Evolutionary conservation across 768 basidiomycete species (phyloP).

Genomic region (Suillus alpinus): DNA sequence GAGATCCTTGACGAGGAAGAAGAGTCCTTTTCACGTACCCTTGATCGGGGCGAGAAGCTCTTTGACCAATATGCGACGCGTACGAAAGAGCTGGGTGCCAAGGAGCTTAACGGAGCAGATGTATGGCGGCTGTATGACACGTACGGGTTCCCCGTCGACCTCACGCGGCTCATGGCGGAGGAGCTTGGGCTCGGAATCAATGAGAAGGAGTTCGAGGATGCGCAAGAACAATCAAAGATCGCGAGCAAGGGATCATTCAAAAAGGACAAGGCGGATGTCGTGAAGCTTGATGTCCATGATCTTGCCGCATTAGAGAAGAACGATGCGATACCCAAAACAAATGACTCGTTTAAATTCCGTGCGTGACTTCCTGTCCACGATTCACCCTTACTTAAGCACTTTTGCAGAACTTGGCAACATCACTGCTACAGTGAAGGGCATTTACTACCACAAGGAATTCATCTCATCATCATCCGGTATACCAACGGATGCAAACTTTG

Average conservation of each 20-base stretch:
- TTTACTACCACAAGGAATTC: conserved; percentile 83
- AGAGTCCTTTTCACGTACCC: conserved; percentile 93
- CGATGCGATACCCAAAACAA: conserved; percentile 77
- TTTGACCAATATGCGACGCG: conserved; percentile 84
- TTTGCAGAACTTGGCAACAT: conserved; percentile 72
- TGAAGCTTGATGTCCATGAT: conserved; percentile 96
- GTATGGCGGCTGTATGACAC: conserved; percentile 98
- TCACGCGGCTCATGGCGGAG: conserved; percentile 96
- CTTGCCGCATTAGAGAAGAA: conserved; percentile 83
- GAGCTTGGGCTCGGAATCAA: conserved; percentile 84
- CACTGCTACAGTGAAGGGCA: conserved; percentile 71
- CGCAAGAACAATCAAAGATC: conserved; percentile 84
- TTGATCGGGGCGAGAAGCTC: conserved; percentile 93
- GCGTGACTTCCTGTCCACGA: conserved; percentile 24
- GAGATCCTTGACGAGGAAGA: conserved; percentile 98
- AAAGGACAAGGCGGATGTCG: conserved; percentile 59
- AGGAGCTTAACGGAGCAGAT: conserved; percentile 81
- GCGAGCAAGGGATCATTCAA: conserved; percentile 85
- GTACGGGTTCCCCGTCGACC: conserved; percentile 95
- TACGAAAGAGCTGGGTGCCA: conserved; percentile 59
- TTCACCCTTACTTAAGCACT: not conserved
- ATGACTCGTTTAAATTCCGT: conserved; percentile 93
- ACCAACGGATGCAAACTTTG: conserved; percentile 68
- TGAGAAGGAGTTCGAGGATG: conserved; percentile 84
- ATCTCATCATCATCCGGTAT: conserved; percentile 62